Conservation (phyloP, 1,139 yeast species). For the Blastobotrys persicus region DNA sequence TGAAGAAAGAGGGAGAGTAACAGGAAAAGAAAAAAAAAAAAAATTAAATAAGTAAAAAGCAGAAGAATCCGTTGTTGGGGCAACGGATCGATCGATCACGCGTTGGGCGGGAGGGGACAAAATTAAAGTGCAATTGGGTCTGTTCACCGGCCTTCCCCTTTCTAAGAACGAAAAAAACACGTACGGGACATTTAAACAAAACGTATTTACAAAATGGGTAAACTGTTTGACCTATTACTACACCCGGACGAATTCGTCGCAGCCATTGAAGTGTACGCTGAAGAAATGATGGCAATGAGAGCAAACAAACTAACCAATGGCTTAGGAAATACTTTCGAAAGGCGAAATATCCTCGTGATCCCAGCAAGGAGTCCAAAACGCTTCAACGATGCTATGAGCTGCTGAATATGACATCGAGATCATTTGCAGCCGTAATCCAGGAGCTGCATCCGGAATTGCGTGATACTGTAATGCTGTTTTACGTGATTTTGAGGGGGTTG, state of each 20-base stretch:
- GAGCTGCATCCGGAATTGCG: conserved; percentile 90
- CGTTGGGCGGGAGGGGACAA: not conserved
- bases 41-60: not conserved
- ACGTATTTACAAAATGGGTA: conserved; percentile 53
- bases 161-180: not conserved
- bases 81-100: not conserved
- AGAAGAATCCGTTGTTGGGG: not conserved
- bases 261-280: conserved; percentile 54
- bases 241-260: conserved; percentile 77
- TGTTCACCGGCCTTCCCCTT: no score
- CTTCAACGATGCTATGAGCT: conserved; percentile 67
- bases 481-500: conserved; percentile 80
- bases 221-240: conserved; percentile 54
- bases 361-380: conserved; percentile 44
- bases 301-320: conserved; percentile 4
- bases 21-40: no score
- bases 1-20: no score
- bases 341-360: conserved; percentile 53
- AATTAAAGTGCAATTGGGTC: not conserved
- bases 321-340: conserved; percentile 34
- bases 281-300: not conserved
- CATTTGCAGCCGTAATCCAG: conserved; percentile 87
- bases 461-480: conserved; percentile 74
- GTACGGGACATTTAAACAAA: not conserved
- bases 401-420: conserved; percentile 72